phyloP scores from a whole-genome alignment of 1,284 basidiomycete genomes.

The Crepidotus sp. region DNA sequence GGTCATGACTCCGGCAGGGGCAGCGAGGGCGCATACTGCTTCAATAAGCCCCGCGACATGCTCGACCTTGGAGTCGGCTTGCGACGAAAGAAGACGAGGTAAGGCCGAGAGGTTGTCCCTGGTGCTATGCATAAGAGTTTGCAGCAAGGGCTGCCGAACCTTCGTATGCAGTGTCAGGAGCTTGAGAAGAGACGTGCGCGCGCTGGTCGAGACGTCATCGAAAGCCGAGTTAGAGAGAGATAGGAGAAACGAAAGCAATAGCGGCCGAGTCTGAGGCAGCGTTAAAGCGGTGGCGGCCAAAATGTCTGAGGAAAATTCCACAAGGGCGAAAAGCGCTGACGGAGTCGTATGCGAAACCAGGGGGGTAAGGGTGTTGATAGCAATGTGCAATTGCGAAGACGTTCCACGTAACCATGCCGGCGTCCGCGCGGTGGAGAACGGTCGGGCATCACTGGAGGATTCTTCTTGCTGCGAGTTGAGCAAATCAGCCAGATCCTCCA shows the following conservation, averaged over 20 bases:
- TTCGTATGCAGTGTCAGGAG: slow-evolving; percentile 38
- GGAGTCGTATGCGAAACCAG: slow-evolving; percentile 59
- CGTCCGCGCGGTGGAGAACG: slow-evolving; percentile 41
- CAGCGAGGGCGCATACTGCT: slow-evolving; percentile 53
- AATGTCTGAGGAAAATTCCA: slow-evolving; percentile 45
- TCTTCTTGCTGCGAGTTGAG: slow-evolving; percentile 17
- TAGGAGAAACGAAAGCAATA: slow-evolving; percentile 63
- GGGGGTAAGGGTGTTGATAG: slow-evolving; percentile 51
- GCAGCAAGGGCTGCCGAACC: slow-evolving; percentile 39
- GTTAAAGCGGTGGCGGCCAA: slow-evolving; percentile 48
- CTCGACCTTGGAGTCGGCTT: slow-evolving; percentile 62
- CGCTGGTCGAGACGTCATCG: slow-evolving; percentile 43
- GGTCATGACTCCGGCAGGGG: slow-evolving; percentile 18
- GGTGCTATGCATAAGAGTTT: slow-evolving; percentile 45
- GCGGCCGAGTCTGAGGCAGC: slow-evolving; percentile 52
- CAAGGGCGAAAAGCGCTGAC: slow-evolving; percentile 49
- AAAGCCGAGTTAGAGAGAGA: slow-evolving; percentile 50
- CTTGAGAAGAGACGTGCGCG: slow-evolving; percentile 37
- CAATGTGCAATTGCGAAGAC: slow-evolving; percentile 62
- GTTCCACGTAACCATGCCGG: slow-evolving; percentile 55
- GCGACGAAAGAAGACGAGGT: slow-evolving; percentile 63
- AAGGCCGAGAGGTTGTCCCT: slow-evolving; percentile 62
- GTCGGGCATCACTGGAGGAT: slow-evolving; percentile 19
- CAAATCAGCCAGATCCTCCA: slow-evolving; percentile 50
- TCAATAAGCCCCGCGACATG: slow-evolving; percentile 60